These are phyloP conservation scores for Melampsora larici-populina DNA, from an alignment of 1,284 basidiomycete genomes.

Conservation along the genomic window DNA sequence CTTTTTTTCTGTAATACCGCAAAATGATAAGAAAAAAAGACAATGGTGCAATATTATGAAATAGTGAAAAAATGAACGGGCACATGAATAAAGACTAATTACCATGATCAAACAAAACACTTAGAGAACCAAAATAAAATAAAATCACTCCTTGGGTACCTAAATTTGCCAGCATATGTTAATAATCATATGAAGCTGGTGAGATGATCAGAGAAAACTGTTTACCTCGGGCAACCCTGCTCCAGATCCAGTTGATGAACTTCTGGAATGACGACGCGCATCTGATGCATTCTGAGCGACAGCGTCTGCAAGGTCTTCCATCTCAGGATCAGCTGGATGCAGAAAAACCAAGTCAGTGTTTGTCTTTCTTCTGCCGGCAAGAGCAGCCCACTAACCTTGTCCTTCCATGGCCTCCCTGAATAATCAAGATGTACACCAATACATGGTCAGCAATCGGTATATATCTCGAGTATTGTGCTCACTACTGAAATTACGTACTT, in stretches of 20 bases:
- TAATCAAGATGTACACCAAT: background rate
- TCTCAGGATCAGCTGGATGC: constrained; percentile 34
- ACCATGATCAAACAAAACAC: too few species aligned
- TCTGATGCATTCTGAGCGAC: constrained; percentile 39
- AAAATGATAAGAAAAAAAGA: too few species aligned
- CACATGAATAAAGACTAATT: too few species aligned
- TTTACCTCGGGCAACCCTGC: background rate
- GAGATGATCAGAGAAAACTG: too few species aligned
- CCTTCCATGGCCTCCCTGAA: constrained; percentile 42
- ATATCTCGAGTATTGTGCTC: too few species aligned
- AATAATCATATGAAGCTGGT: too few species aligned
- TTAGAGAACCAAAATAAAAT: too few species aligned
- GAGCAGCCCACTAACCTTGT: constrained; percentile 25
- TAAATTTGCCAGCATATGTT: too few species aligned
- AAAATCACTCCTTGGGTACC: too few species aligned
- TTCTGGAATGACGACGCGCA: constrained; percentile 31
- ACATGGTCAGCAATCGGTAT: background rate
- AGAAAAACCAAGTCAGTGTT: constrained; percentile 1
- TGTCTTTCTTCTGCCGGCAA: background rate
- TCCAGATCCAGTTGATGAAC: constrained; percentile 19
- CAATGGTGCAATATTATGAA: too few species aligned
- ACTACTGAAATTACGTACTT: constrained; percentile 55
- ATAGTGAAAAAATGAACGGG: too few species aligned
- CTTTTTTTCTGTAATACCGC: too few species aligned
- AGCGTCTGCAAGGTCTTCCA: constrained; percentile 41